These are phyloP conservation scores for Emmonsia crescens DNA, from an alignment of 2,329 filamentous ascomycete genomes.

Conservation along the genomic window DNA sequence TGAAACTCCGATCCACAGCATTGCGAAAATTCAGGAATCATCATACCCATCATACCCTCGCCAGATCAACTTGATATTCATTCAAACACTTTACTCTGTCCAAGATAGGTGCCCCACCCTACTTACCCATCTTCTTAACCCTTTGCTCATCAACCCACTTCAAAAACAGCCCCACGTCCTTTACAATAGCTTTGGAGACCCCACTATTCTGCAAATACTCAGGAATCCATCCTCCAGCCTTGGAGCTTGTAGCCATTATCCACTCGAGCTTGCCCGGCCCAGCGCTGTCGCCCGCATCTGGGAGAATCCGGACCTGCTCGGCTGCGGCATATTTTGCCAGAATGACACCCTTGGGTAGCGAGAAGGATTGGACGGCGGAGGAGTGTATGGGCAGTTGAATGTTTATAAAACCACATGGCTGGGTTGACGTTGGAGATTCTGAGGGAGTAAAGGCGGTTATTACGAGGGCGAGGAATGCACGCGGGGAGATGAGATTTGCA, in stretches of 20 bases:
- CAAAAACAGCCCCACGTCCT: constrained; percentile 31
- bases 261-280: constrained; percentile 17
- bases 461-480: constrained; percentile 24
- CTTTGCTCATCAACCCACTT: constrained; percentile 18
- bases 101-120: too few relatives aligned
- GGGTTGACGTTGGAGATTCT: background rate
- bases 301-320: constrained; percentile 19
- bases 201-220: constrained; percentile 29
- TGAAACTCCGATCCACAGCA: too few relatives aligned
- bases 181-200: constrained; percentile 27
- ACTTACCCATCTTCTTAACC: background rate
- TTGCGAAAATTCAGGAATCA: too few relatives aligned
- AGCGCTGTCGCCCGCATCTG: background rate
- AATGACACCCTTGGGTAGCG: constrained; percentile 19
- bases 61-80: too few relatives aligned
- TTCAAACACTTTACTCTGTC: too few relatives aligned
- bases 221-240: constrained; percentile 28
- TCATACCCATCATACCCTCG: background rate
- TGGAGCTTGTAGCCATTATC: constrained; percentile 29
- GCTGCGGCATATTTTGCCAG: constrained; percentile 27
- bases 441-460: constrained; percentile 20
- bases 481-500: constrained; percentile 21
- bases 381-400: constrained; percentile 23
- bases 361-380: constrained; percentile 9
- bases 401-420: constrained; percentile 20